Evolutionary conservation across 768 basidiomycete genomes (phyloP), one percentile per base, ranked within the genome.

Genomic region (Mycena haematopus): DNA sequence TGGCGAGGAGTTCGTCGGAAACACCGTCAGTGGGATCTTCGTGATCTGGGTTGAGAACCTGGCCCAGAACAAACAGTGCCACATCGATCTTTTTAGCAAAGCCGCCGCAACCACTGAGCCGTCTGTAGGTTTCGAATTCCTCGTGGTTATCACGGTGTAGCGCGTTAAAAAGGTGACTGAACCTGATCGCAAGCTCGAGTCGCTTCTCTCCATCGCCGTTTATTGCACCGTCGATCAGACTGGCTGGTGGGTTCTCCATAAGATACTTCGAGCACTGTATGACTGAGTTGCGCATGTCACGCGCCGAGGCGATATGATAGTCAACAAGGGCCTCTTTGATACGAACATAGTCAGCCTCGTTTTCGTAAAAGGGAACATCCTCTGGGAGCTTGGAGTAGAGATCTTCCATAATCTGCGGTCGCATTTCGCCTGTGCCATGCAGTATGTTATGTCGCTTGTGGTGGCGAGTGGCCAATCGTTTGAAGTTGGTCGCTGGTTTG

Each of bases 121-220:
- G 46, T 57, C 56, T 57, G 17, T 49, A 38, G 44, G 56, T 56
- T 33, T 17, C 29, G 29, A 31, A n/a, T 21, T 24, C 24, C 25
- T 8, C n/a, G 35, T 49, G 35, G 38, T 27, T 49, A 36, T 35
- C 35, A n/a, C n/a, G n/a, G 24, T 19, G 56, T 25, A 27, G 38
- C 49, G 13, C 47, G n/a, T 17, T 47, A 45, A 47, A 47, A 9
- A 33, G 25, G 14, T 21, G 10, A 25, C n/a, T n/a, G n/a, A n/a
- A 57, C 56, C 56, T 57, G 21, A 57, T 57, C 33, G 56, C 56
- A 57, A 57, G 25, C 35, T 57, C 56, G 33, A 57, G 56, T 21
- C 56, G 31, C 22, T 24, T 38, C 56, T 57, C 56, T 57, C 45
- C 56, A 10, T 57, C 56, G 7, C 56, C 56, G 25, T 57, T 35